Evolutionary conservation across 2,329 filamentous ascomycete genomes (phyloP), one percentile per base, ranked within the genome.

Genomic region (Aspergillus quadrilineatus): DNA sequence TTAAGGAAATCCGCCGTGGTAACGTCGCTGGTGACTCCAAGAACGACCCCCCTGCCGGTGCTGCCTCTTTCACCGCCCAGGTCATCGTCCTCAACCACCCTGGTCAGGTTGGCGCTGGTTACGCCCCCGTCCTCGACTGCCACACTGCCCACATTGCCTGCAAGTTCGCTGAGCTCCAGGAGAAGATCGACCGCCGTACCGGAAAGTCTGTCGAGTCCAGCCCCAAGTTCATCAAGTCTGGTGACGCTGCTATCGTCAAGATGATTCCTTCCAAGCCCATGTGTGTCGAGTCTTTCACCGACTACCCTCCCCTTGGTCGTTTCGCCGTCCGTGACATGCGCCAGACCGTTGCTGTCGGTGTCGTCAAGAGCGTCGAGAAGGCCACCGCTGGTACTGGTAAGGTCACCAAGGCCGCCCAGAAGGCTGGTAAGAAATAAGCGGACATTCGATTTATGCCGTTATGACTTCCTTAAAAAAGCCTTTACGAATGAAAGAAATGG

Each of bases 141-240:
- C 94, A 99, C 89, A 99, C 94, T 77, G 94, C 94, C 82, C 94
- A 99, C 89, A 99, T 99, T 87, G 94, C 94, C 76, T 99, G 94
- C 94, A 97, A 97, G 90, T 99, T 99, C 88, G 81, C 90, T 74
- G 94, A 97, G 90, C 88, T 99, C 76, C 85, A 93, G 69, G 91
- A 97, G 90, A 99, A 99, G 93, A 99, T 99, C 76, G 94, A 99
- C 81, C 92, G 94, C 83, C 94, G 94, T 91, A 97, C 94, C 79
- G 94, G 94, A 80, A 99, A 99, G 89, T 90, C 92, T 69, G 86
- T 90, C 76, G 94, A 99, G 83, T 77, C 84, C 79, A 78, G 76
- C 76, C 94, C 94, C 83, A 99, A 99, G 89, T 97, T 97, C 89
- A 92, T 99, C 90, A 99, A 99, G 92, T 97, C 93, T 75, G 94